A percentile compares a stretch with the other conserved stretches of the same genome.
phyloP scores from a whole-genome alignment of 352 stramenopile species.

The Phytophthora brassicae region DNA sequence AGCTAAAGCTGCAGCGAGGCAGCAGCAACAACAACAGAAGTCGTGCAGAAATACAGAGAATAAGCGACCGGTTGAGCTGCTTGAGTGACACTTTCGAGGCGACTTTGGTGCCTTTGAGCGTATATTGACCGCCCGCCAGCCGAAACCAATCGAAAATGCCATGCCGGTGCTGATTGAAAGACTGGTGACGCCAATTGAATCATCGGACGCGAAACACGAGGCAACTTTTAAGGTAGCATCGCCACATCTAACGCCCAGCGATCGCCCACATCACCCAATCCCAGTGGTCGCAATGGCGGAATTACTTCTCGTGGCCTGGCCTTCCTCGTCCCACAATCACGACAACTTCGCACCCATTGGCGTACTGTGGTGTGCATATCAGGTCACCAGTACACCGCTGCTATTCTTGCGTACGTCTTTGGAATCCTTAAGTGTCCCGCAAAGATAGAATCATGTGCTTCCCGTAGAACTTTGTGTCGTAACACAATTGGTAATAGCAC shows the following conservation, averaged over 20 bases:
- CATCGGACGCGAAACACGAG: no score
- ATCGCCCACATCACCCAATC: neutral
- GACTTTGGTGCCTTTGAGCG: no score
- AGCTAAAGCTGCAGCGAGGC: neutral
- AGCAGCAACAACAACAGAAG: neutral
- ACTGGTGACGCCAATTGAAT: no score
- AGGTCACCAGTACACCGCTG: neutral
- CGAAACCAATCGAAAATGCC: no score
- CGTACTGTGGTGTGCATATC: neutral
- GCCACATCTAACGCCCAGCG: neutral
- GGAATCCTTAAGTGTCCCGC: neutral
- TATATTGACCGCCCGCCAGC: no score
- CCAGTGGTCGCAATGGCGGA: neutral
- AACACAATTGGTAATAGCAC: neutral
- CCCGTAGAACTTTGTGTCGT: neutral
- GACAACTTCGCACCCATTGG: neutral
- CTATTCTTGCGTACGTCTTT: neutral
- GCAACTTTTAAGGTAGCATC: no score
- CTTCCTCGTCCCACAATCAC: neutral
- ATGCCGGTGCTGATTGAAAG: no score
- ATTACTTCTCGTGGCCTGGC: neutral
- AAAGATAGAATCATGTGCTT: neutral
- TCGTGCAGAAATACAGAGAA: neutral
- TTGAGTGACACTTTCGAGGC: slow-evolving; percentile 6
- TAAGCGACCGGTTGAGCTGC: neutral